These are phyloP conservation scores for Anethum foeniculum DNA, from an alignment of 140 eudicot genomes.

Conservation along the genomic window DNA sequence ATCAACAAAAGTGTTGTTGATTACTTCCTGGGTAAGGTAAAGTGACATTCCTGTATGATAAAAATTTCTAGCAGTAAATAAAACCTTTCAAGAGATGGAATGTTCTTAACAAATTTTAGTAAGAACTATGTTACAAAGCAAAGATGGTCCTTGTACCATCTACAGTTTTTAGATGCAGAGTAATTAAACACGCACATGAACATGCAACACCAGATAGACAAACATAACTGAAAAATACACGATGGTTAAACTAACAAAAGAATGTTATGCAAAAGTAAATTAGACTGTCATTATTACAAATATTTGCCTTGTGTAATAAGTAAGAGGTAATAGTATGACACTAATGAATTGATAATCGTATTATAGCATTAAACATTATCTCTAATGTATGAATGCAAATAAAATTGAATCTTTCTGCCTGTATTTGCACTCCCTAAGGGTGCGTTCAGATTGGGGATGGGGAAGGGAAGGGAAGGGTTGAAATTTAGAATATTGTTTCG, in stretches of 20 bases:
- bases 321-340: background rate
- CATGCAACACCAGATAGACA: background rate
- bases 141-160: background rate
- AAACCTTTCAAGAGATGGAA: background rate
- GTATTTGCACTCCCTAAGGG: background rate
- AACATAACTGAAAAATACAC: background rate
- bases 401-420: background rate
- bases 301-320: background rate
- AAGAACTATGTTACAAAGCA: background rate
- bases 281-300: background rate
- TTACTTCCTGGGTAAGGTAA: slow-evolving; percentile 49
- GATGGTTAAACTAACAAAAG: background rate
- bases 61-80: background rate
- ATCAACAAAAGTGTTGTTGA: slow-evolving; percentile 45
- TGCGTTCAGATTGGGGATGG: background rate
- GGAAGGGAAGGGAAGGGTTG: background rate
- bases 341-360: background rate
- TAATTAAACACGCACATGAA: background rate
- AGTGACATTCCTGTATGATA: slow-evolving; percentile 62
- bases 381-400: background rate
- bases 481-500: background rate
- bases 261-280: background rate
- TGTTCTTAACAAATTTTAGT: background rate
- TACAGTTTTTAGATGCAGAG: background rate
- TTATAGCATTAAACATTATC: background rate